Evolutionary conservation across 2,329 filamentous ascomycete species (phyloP), one percentile per base, ranked within the genome.

Genomic region (Xylariaceae sp.): DNA sequence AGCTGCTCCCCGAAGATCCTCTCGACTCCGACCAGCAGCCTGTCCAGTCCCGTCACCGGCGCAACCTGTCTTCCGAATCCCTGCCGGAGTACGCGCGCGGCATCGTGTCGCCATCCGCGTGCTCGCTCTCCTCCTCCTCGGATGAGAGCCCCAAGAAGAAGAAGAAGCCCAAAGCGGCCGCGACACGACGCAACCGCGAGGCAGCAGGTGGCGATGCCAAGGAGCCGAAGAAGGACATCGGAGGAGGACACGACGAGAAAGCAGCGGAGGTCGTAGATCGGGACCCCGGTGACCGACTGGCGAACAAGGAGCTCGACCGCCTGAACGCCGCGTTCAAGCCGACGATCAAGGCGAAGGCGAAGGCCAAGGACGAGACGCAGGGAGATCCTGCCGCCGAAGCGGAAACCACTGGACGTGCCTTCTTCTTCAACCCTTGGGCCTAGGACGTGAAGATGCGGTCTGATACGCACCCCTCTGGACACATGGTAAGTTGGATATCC

Each of bases 241-340:
- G n/a, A n/a, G n/a, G n/a, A n/a, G n/a, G n/a, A n/a, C n/a, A n/a
- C n/a, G n/a, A n/a, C n/a, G n/a, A n/a, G n/a, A n/a, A n/a, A n/a
- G n/a, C n/a, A n/a, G n/a, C n/a, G n/a, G n/a, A n/a, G n/a, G n/a
- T n/a, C n/a, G n/a, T n/a, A n/a, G n/a, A n/a, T n/a, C n/a, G n/a
- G n/a, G n/a, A n/a, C n/a, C n/a, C n/a, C n/a, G n/a, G n/a, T n/a
- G n/a, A n/a, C n/a, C n/a, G n/a, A n/a, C n/a, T 9, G 5, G 12
- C 19, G 3, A 24, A 35, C 15, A 17, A 15, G 7, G 7, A 11
- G 22, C 32, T 35, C 2, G 24, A 32, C 22, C 15, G 8, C 15
- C 18, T 38, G 4, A 19, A 34, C 5, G 15, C 15, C 3, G 6
- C 23, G 21, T 34, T 31, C 35, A 30, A 17, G n/a, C 35, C 35